Conservation (phyloP, 345 rosid species). For the Theobroma cacao region DNA sequence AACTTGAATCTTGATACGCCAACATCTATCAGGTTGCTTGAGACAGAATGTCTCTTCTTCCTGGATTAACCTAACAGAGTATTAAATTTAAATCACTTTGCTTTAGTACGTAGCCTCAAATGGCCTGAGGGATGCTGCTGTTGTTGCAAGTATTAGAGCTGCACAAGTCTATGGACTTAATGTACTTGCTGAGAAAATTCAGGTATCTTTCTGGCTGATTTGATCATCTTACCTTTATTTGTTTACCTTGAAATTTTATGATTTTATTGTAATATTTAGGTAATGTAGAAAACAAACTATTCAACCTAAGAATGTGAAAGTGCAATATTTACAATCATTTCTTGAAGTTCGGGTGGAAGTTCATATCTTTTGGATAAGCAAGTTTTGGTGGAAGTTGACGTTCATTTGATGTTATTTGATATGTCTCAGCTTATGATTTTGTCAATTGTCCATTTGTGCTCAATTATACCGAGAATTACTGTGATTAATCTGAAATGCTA, state of each 20-base stretch:
- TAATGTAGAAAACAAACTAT: not conserved
- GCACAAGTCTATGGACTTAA: constrained; percentile 73
- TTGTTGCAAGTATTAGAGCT: constrained; percentile 71
- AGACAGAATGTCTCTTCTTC: not conserved
- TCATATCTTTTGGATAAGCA: not conserved
- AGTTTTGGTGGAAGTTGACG: not conserved
- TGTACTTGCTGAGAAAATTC: constrained; percentile 59
- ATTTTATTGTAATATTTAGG: too few species aligned
- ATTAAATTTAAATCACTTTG: constrained; percentile 1
- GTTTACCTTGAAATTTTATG: not conserved
- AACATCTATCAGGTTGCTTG: not conserved
- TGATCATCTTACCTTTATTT: not conserved
- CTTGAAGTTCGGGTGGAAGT: not conserved
- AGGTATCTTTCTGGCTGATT: constrained; percentile 29
- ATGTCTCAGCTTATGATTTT: too few species aligned
- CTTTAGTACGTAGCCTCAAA: constrained; percentile 47
- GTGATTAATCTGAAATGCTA: constrained; percentile 4
- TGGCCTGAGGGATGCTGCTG: constrained; percentile 57
- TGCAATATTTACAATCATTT: not conserved
- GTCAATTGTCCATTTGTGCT: not conserved
- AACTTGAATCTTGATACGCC: not conserved
- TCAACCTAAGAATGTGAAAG: not conserved
- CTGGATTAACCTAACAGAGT: not conserved
- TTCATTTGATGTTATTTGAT: not conserved
- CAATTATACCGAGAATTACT: not conserved